A percentile compares a stretch with the other conserved stretches of the same genome.
Evolutionary conservation across 805 yeast species (phyloP).

Genomic region (Saccharomycopsis malanga): DNA sequence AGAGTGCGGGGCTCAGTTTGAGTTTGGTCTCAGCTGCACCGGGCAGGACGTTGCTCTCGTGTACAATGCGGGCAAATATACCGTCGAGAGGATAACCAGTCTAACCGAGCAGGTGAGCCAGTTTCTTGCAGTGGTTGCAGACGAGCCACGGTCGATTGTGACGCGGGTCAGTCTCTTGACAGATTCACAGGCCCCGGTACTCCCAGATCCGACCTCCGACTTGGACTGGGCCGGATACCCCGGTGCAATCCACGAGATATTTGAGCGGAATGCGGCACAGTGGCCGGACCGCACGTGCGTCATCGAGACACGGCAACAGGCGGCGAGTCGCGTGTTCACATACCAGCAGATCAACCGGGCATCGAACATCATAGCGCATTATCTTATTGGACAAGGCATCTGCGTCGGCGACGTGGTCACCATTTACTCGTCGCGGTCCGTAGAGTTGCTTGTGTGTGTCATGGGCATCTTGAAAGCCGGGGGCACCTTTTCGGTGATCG

Average conservation of each 20-base stretch:
- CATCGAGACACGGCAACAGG: conserved; percentile 70
- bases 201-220: conserved; percentile 85
- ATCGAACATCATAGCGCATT: conserved; percentile 88
- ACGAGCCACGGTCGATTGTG: conserved; percentile 36
- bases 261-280: conserved; percentile 74
- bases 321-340: conserved; percentile 60
- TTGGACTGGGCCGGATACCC: conserved; percentile 87
- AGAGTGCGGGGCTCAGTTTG: conserved; percentile 3
- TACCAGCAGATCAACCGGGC: conserved; percentile 88
- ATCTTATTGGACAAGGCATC: conserved; percentile 73
- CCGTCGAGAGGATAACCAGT: conserved; percentile 55
- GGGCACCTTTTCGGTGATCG: conserved; percentile 96
- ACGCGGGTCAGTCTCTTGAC: conserved; percentile 67
- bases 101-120: conserved; percentile 67
- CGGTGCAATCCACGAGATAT: conserved; percentile 96
- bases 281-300: conserved; percentile 88
- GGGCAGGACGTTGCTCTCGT: conserved; percentile 34
- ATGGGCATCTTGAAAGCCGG: conserved; percentile 98
- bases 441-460: conserved; percentile 92
- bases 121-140: conserved; percentile 36
- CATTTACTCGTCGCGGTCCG: conserved; percentile 97
- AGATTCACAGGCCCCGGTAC: conserved; percentile 43
- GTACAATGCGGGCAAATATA: conserved; percentile 74
- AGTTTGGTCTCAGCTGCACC: conserved; percentile 15
- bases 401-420: conserved; percentile 90